Conservation (phyloP, 1,284 basidiomycete species). For the Malassezia slooffiae region DNA sequence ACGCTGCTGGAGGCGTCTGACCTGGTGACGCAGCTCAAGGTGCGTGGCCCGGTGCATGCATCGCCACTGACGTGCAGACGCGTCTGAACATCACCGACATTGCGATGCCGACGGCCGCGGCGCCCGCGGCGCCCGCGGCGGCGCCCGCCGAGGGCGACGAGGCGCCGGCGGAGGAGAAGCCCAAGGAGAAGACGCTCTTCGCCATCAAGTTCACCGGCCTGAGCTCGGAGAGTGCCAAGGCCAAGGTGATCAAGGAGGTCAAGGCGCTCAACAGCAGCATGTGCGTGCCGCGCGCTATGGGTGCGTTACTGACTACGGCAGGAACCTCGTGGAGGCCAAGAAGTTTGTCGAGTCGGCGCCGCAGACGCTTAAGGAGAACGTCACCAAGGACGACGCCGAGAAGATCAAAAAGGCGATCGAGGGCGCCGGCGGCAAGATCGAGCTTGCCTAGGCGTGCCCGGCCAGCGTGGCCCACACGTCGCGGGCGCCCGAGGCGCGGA, state of each 20-base stretch:
- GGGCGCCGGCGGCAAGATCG: constrained; percentile 75
- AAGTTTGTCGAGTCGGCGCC: constrained; percentile 97
- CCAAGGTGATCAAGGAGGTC: constrained; percentile 96
- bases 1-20: constrained; percentile 95
- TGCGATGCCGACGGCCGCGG: constrained; percentile 72
- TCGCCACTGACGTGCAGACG: constrained; percentile 55
- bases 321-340: constrained; percentile 62
- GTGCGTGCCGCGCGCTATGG: constrained; percentile 17
- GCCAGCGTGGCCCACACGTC: not conserved
- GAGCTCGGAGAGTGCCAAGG: constrained; percentile 52
- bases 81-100: constrained; percentile 96
- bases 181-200: constrained; percentile 98
- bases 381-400: constrained; percentile 95
- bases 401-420: constrained; percentile 85
- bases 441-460: constrained; percentile 45
- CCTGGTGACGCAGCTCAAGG: constrained; percentile 82
- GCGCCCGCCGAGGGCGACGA: constrained; percentile 51
- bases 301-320: constrained; percentile 10
- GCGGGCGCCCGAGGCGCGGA: not conserved
- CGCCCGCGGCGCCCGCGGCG: constrained; percentile 50
- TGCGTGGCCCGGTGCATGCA: constrained; percentile 42
- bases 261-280: constrained; percentile 56
- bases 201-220: constrained; percentile 58
- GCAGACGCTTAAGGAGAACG: constrained; percentile 85
- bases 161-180: constrained; percentile 62